These are phyloP conservation scores for Daldinia vernicosa DNA, from an alignment of 495 filamentous ascomycete species.

Conservation along the genomic window DNA sequence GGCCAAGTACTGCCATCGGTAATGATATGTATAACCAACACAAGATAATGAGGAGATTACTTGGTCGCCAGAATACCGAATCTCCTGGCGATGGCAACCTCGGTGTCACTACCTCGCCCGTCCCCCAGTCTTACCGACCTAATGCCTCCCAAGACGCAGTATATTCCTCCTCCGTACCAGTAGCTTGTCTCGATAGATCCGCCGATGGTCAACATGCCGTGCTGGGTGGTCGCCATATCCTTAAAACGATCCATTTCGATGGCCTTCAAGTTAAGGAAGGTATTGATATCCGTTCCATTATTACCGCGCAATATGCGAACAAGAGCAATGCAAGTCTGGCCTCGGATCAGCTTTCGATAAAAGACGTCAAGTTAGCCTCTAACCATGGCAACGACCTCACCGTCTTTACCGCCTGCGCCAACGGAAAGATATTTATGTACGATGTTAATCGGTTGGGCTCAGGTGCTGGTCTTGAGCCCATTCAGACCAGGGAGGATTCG, in stretches of 20 bases:
- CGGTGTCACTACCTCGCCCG: constrained; percentile 50
- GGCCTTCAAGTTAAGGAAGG: constrained; percentile 76
- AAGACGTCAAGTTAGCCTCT: constrained; percentile 85
- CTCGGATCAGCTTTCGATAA: constrained; percentile 79
- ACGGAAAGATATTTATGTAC: constrained; percentile 87
- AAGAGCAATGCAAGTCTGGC: constrained; percentile 63
- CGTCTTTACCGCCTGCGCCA: constrained; percentile 84
- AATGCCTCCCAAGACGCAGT: constrained; percentile 75
- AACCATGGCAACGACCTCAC: constrained; percentile 53
- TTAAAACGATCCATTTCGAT: constrained; percentile 82
- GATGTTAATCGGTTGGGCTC: constrained; percentile 71
- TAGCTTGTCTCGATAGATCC: constrained; percentile 80
- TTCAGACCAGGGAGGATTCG: constrained; percentile 77
- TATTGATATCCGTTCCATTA: constrained; percentile 79
- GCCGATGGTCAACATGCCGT: constrained; percentile 78
- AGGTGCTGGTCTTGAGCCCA: constrained; percentile 72
- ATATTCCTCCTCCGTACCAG: constrained; percentile 76
- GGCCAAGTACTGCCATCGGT: constrained; percentile 40
- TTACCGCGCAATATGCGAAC: constrained; percentile 72
- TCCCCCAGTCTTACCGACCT: constrained; percentile 59
- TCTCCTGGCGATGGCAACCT: constrained; percentile 49
- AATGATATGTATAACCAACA: constrained; percentile 53
- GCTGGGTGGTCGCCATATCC: constrained; percentile 81
- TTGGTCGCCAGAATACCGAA: constrained; percentile 55
- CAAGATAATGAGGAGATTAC: constrained; percentile 63